Evolutionary conservation across 2,329 filamentous ascomycete species (phyloP).

Genomic region (Nigrospora sphaerica): DNA sequence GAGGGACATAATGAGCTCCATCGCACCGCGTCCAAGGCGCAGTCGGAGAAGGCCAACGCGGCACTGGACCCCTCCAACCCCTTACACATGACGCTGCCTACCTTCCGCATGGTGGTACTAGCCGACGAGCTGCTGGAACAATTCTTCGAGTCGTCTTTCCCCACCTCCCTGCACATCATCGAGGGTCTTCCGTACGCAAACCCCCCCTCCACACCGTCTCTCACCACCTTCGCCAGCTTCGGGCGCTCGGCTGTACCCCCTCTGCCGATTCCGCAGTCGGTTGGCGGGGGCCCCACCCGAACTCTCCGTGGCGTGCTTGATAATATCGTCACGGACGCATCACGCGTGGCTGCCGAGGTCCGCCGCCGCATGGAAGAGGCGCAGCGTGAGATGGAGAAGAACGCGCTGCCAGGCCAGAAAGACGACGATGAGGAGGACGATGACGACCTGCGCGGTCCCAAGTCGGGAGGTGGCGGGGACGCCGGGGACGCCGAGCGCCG

Average conservation of each 20-base stretch:
- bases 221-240: slow-evolving; percentile 76
- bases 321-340: slow-evolving; percentile 95
- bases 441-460: slow-evolving; percentile 41
- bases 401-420: slow-evolving; percentile 56
- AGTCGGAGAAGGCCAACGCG: slow-evolving; percentile 74
- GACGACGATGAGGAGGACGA: slow-evolving; percentile 66
- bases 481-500: slow-evolving; percentile 53
- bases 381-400: slow-evolving; percentile 82
- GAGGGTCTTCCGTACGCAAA: slow-evolving; percentile 43
- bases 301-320: slow-evolving; percentile 89
- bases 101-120: slow-evolving; percentile 96
- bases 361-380: slow-evolving; percentile 91
- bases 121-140: slow-evolving; percentile 93
- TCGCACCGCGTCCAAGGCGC: slow-evolving; percentile 50
- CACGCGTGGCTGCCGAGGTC: slow-evolving; percentile 91
- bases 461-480: slow-evolving; percentile 29
- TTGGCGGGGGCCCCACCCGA: slow-evolving; percentile 47
- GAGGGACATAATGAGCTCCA: slow-evolving; percentile 14
- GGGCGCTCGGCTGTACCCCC: slow-evolving; percentile 34
- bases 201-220: slow-evolving; percentile 53
- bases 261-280: slow-evolving; percentile 30
- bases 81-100: slow-evolving; percentile 90
- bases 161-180: slow-evolving; percentile 82
- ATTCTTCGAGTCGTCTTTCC: slow-evolving; percentile 96
- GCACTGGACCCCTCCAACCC: slow-evolving; percentile 90